A percentile compares a stretch with the other conserved stretches of the same genome.
These are phyloP conservation scores for Eragrostis curvula DNA, from an alignment of 176 grass and related monocot species.

Conservation along the genomic window DNA sequence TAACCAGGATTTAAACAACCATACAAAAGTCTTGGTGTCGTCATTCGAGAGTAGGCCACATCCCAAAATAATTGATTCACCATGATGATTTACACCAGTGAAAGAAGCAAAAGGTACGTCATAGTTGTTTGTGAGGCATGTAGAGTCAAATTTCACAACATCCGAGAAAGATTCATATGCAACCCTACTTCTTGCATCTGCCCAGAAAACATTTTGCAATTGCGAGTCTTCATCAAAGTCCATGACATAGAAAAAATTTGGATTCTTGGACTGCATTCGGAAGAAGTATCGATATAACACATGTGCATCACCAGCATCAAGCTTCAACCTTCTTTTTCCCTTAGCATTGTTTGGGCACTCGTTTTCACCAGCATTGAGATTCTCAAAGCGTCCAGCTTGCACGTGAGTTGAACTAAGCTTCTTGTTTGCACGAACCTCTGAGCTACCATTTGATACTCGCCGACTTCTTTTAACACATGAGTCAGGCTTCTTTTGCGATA, in stretches of 20 bases:
- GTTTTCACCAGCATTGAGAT: background rate
- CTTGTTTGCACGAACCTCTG: background rate
- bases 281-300: background rate
- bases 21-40: slow-evolving; percentile 2
- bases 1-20: slow-evolving; percentile 36
- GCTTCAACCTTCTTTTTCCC: slow-evolving; percentile 2
- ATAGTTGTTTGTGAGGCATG: background rate
- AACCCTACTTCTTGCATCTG: slow-evolving; percentile 21
- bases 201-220: background rate
- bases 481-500: background rate
- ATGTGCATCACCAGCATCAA: slow-evolving; percentile 5
- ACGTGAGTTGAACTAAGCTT: background rate
- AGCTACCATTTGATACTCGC: background rate
- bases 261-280: background rate
- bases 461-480: slow-evolving; percentile 4
- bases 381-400: background rate
- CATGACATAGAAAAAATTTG: background rate
- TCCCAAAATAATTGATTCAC: slow-evolving; percentile 21
- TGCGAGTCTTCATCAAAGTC: background rate
- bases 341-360: background rate
- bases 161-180: slow-evolving; percentile 7
- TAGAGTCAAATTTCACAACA: slow-evolving; percentile 2
- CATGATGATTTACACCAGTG: slow-evolving; percentile 32
- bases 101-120: background rate
- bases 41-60: slow-evolving; percentile 29